phyloP scores from a whole-genome alignment of 192 early-diverging fungal genomes.

The Podila clonocystis region DNA sequence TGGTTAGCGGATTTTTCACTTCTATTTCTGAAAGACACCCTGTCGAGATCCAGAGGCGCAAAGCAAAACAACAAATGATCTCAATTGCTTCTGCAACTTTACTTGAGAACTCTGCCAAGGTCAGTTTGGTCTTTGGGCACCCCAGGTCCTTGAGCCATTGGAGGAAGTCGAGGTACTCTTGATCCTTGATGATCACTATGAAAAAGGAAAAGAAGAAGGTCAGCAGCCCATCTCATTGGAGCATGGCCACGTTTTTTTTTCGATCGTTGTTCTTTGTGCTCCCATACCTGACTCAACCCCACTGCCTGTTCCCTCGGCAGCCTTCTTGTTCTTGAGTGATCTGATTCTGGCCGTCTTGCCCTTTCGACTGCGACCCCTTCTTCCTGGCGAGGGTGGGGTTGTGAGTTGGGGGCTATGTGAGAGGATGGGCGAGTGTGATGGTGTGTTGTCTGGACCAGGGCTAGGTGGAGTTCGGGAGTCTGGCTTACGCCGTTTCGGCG shows the following conservation, averaged over 20 bases:
- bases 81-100: constrained; percentile 4
- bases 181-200: constrained; percentile 55
- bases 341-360: constrained; percentile 32
- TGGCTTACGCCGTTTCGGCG: constrained; percentile 24
- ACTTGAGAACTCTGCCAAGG: constrained; percentile 63
- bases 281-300: constrained; percentile 25
- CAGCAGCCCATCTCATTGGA: background rate
- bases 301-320: constrained; percentile 2
- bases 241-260: background rate
- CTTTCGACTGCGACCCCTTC: constrained; percentile 15
- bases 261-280: background rate
- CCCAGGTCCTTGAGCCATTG: constrained; percentile 58
- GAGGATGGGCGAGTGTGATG: background rate
- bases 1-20: no score
- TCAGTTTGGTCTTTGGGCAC: constrained; percentile 63
- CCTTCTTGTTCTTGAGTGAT: constrained; percentile 4
- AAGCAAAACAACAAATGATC: background rate
- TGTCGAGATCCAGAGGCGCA: background rate
- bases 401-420: background rate
- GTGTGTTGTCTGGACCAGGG: background rate
- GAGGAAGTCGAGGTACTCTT: constrained; percentile 57
- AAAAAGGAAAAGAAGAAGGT: background rate
- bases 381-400: background rate
- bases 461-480: constrained; percentile 13
- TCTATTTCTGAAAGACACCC: no score